Base-by-base conservation (phyloP, 257 asterid genomes). In the Penstemon davidsonii region DNA sequence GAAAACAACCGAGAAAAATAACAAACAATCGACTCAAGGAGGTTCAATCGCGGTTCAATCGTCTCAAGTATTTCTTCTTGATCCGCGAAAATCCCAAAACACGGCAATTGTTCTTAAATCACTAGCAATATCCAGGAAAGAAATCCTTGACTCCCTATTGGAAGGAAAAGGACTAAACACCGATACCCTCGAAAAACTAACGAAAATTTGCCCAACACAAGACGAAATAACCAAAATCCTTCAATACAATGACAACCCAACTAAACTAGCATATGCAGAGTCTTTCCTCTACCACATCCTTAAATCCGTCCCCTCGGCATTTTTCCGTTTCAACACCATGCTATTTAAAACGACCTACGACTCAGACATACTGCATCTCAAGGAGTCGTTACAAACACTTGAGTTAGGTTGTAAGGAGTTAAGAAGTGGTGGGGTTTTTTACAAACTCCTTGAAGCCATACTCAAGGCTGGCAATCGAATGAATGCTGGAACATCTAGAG, bases 401-500 rank as follows among this genome's bases (percentile, higher is more conserved):
- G 98, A 91, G 53, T 62, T 81, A 59, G 89, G 79, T n/a, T 91
- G 96, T 59, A 89, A 78, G 66, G 96, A 91, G 51, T 55, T 91
- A 55, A 73, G 92, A 33, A 80, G 62, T 55, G 76, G 86, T 0
- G 91, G 96, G 15, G 51, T 87, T 64, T 89, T 91, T 80, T 78
- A 80, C 11, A 87, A 88, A 66, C 90, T 91, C 12, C 80, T 91
- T 33, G 96, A 91, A 77, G 98, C 96, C 39, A 86, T 89, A 67
- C 95, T 91, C 19, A 91, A 84, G 68, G 94, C 98, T 46, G 98
- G 98, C 4, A 91, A 91, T 56, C 68, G 82, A 71, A 74, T 91
- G 95, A 91, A 91, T 60, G 94, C 90, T 15, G 98, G 98, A 59
- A 91, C 96, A 0, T 79, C 78, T 0, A 69, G 98, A 62, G 97